Base-by-base conservation (phyloP, 108 stramenopile genomes). In the Skeletonema costatum region DNA sequence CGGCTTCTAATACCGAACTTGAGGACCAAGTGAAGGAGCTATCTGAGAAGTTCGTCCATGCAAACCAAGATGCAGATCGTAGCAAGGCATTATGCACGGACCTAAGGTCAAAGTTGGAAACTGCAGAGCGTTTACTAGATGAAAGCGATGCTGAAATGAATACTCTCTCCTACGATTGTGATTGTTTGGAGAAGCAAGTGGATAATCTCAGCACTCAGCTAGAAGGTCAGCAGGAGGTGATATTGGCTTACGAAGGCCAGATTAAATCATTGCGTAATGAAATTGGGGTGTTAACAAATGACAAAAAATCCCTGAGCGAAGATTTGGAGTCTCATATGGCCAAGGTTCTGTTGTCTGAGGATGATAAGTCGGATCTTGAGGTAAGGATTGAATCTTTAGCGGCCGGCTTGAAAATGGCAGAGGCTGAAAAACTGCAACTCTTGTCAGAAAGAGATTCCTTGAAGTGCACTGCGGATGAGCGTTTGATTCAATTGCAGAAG, bases 111-210 rank as follows among this genome's bases (percentile, higher is more conserved):
- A 78, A 78, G 56, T 60, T 78, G 53, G 78, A 78, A 61, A 61
- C 78, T 2, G 71, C 78, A 3, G 78, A 78, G 32, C 39, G 12
- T 2, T 48, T 78, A 32, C 71, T 78, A 3, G 78, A 78, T 62
- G 70, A 78, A 62, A 51, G 78, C 16, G 71, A 78, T 50, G 65
- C 61, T 42, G 71, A 78, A 60, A 71, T 78, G 33, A 44, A 68
- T 19, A 44, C 61, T 9, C 69, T 78, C 33, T 63, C 60, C 8
- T n/a, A 25, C 12, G 70, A 71, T 21, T 35, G 71, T 36, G 65
- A 78, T 60, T 38, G 19, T 6, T 25, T 72, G 19, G 64, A 71
- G 19, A 42, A 33, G 6, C 41, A 66, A 48, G 64, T 78, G 0
- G 35, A 32, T 32, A 39, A 65, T 51, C 70, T 78, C n/a, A 51